These are phyloP conservation scores for Solanum hybrid DNA, from an alignment of 305 asterid species.

Conservation along the genomic window DNA sequence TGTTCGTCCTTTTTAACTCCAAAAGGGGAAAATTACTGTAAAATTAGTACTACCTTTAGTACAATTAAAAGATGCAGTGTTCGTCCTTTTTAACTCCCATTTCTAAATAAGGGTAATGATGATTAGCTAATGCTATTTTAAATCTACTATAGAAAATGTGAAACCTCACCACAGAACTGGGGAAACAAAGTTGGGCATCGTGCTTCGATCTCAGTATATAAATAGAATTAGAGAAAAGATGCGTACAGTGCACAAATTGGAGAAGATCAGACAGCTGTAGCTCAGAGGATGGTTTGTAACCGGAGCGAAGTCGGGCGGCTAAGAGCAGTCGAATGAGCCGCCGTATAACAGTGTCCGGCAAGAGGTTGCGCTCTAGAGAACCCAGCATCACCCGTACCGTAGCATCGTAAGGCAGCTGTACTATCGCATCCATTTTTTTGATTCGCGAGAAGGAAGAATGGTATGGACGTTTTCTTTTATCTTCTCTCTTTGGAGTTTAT, in stretches of 20 bases:
- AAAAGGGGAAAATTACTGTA: no score
- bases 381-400: conserved; percentile 59
- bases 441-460: neutral
- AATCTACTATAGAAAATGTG: no score
- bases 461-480: neutral
- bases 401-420: conserved; percentile 48
- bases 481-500: neutral
- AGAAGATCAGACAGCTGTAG: conserved; percentile 49
- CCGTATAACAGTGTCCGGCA: conserved; percentile 73
- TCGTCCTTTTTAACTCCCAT: no score
- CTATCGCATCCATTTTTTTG: conserved; percentile 21
- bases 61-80: no score
- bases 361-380: conserved; percentile 66
- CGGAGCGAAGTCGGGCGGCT: conserved; percentile 69
- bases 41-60: no score
- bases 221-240: neutral
- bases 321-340: conserved; percentile 67
- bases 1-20: no score
- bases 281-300: conserved; percentile 49
- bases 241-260: conserved; percentile 47
- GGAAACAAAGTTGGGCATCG: no score
- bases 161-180: no score
- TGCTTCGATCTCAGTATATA: no score
- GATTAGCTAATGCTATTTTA: no score
- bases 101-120: no score